phyloP scores from a whole-genome alignment of 129 eudicot species.

The Flaveria trinervia region DNA sequence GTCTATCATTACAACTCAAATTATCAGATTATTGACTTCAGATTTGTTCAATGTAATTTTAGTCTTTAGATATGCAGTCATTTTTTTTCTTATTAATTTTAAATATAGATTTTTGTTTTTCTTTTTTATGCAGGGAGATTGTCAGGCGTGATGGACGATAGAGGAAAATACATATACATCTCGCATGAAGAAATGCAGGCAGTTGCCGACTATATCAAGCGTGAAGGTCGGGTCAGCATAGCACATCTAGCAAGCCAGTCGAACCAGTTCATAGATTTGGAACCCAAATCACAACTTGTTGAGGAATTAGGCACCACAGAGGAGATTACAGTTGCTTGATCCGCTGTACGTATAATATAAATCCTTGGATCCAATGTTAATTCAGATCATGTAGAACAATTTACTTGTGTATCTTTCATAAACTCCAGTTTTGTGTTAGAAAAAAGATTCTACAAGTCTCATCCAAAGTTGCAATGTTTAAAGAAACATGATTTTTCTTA shows the following conservation, averaged over 20 bases:
- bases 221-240: slow-evolving; percentile 92
- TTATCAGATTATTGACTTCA: background rate
- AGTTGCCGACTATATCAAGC: slow-evolving; percentile 90
- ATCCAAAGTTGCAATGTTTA: background rate
- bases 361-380: slow-evolving; percentile 10
- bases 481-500: background rate
- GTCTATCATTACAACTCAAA: background rate
- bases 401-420: slow-evolving; percentile 25
- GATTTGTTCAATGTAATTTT: background rate
- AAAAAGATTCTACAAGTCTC: background rate
- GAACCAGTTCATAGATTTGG: slow-evolving; percentile 94
- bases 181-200: slow-evolving; percentile 96
- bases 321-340: slow-evolving; percentile 68
- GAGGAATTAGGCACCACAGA: slow-evolving; percentile 67
- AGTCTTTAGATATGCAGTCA: background rate
- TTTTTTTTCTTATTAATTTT: background rate
- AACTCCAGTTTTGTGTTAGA: slow-evolving; percentile 4
- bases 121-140: slow-evolving; percentile 61
- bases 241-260: slow-evolving; percentile 95
- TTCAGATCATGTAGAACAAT: slow-evolving; percentile 13
- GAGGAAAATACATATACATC: slow-evolving; percentile 96
- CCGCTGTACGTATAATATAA: slow-evolving; percentile 22
- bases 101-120: background rate
- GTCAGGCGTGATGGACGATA: slow-evolving; percentile 97
- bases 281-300: slow-evolving; percentile 57